These are phyloP conservation scores for Gossypium longicalyx DNA, from an alignment of 345 rosid genomes.

Conservation along the genomic window DNA sequence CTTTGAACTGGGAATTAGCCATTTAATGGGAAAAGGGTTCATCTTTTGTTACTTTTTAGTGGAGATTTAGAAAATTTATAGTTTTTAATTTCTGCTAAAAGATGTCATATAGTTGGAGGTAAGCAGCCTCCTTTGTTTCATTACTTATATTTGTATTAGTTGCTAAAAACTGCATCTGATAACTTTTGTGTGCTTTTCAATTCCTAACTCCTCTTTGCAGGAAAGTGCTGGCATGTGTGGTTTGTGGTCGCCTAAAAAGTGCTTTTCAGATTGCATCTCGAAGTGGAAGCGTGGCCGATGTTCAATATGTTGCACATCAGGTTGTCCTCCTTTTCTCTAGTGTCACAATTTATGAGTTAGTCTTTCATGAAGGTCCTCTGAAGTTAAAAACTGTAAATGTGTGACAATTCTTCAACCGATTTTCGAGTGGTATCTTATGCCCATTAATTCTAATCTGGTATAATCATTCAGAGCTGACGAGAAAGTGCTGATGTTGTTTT, in stretches of 20 bases:
- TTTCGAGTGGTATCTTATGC: not conserved
- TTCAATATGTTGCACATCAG: conserved; percentile 97
- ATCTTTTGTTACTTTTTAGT: not conserved
- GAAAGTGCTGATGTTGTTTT: not conserved
- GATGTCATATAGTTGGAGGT: not conserved
- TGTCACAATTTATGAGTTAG: not conserved
- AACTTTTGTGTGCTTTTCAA: not conserved
- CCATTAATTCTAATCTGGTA: not conserved
- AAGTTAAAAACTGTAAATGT: not conserved
- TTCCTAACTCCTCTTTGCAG: conserved; percentile 39
- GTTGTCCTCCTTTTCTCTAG: conserved; percentile 22
- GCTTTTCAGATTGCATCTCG: conserved; percentile 95
- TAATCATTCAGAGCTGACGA: not conserved
- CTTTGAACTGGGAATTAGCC: not conserved
- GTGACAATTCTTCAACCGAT: not conserved
- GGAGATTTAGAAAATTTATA: not conserved
- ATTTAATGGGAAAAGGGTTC: not conserved
- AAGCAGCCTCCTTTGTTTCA: not conserved
- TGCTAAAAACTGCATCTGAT: conserved; percentile 12
- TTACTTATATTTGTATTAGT: conserved; percentile 10
- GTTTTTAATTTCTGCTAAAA: not conserved
- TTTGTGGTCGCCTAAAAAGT: conserved; percentile 95
- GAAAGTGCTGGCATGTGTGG: conserved; percentile 94
- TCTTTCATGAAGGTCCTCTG: not conserved
- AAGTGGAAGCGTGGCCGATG: conserved; percentile 97